Base-by-base conservation (phyloP, 805 yeast species). In the Hanseniaspora thailandica region DNA sequence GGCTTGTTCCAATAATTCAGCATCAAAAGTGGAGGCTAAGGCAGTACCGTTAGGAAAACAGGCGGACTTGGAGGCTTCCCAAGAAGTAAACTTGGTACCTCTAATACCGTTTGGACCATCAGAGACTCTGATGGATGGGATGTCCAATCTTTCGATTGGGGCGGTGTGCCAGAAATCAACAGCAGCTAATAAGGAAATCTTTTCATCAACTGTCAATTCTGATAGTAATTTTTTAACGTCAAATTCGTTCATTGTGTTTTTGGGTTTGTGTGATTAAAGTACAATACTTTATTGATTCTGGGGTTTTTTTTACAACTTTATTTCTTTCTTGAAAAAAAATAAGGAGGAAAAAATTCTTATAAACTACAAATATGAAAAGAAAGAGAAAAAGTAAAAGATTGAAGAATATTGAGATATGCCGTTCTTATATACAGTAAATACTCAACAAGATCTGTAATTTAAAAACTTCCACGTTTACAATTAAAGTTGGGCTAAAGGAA, bases 21-120 rank as follows among this genome's bases (percentile, higher is more conserved):
- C 71, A 64, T 80, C 72, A 65, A 75, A 79, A 22, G 82, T 75
- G 3, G 83, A 64, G 2, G 78, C 83, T 61, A 80, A 61, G 4
- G 72, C 82, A 9, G 84, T 77, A 30, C 83, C 84, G 60, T 77
- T 74, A 6, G 84, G 81, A 58, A 80, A 71, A 57, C 81, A 77
- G 56, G 78, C 80, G 41, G 81, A 70, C 7, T 80, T 79, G 23
- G 70, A 68, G 38, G 76, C 70, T 56, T 73, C 67, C 60, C 77
- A 75, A 35, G 54, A 35, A 35, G 54, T 50, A 60, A 77, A 77
- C 41, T 66, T 71, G 20, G 80, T 76, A 25, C 84, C 84, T 57
- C 84, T 69, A 45, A 78, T 70, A 57, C 84, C 84, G 60, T 80
- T 80, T 46, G 84, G 84, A 19, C 84, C 84, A 61, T 80, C 84